Base-by-base conservation (phyloP, 2,329 filamentous ascomycete genomes). In the Trichoderma koningiopsis region DNA sequence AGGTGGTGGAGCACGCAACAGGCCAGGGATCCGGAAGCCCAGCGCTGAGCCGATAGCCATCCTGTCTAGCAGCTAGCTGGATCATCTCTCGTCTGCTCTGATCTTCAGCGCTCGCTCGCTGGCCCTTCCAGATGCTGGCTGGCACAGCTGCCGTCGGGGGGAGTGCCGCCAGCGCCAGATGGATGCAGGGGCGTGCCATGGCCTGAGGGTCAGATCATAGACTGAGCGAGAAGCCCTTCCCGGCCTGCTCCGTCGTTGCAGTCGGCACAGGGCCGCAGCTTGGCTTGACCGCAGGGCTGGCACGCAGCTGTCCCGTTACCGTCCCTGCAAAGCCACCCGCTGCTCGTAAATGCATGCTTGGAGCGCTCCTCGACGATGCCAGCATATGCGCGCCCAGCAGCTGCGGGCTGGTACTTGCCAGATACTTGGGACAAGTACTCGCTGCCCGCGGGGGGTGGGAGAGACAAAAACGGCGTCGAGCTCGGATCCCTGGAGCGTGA, bases 21-120 rank as follows among this genome's bases (percentile, higher is more conserved):
- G 43, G 52, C 58, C 63, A 67, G 63, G 58, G 52, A 62, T 70
- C 56, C 68, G 53, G 63, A 53, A 59, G 60, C 35, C 57, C 58
- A 68, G 66, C 53, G 66, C 66, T 61, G 66, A 62, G 49, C 57
- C 40, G 40, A 37, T 35, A 31, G 49, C 40, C 40, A 43, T 43
- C 40, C 58, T 22, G 24, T 8, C 24, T 27, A 24, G 22, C 16
- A 43, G 33, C 49, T 29, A 33, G 33, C 31, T 53, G 16, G 22
- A n/a, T 59, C 43, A 52, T 35, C 31, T 29, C 37, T 52, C 22
- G 40, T 52, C 29, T 31, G 10, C 22, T 29, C 31, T 37, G 16
- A 47, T 52, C 29, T 8, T 47, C 29, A 47, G n/a, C 40, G 19
- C 40, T 49, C 31, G 11, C 8, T 24, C 56, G 19, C 37, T 47